Evolutionary conservation across 495 filamentous ascomycete genomes (phyloP).

Genomic region (Penicillium atrosanguineum): DNA sequence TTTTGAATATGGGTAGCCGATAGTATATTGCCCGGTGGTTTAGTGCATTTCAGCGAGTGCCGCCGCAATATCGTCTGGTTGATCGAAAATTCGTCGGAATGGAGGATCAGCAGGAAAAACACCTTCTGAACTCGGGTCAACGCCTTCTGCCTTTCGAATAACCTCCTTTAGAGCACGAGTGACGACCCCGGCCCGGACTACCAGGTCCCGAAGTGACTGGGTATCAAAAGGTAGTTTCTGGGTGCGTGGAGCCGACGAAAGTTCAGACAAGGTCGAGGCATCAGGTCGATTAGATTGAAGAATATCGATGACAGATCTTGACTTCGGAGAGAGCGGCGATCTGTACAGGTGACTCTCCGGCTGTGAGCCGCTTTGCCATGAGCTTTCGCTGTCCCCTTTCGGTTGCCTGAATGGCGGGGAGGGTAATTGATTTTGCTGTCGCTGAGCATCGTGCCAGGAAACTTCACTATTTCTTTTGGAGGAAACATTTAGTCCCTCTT

Average conservation of each 20-base stretch:
- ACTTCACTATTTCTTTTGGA: constrained; percentile 37
- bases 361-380: constrained; percentile 19
- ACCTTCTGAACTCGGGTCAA: constrained; percentile 56
- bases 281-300: constrained; percentile 67
- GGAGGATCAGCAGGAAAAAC: constrained; percentile 35
- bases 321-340: constrained; percentile 53
- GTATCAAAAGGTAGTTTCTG: constrained; percentile 92
- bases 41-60: constrained; percentile 28
- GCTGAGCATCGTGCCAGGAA: constrained; percentile 27
- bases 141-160: constrained; percentile 75
- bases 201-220: constrained; percentile 80
- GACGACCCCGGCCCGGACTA: constrained; percentile 76
- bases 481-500: constrained; percentile 45
- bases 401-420: constrained; percentile 6
- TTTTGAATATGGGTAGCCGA: neutral
- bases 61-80: constrained; percentile 34
- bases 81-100: constrained; percentile 47
- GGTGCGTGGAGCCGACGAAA: constrained; percentile 43
- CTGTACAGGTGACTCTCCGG: constrained; percentile 1
- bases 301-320: constrained; percentile 77
- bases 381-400: constrained; percentile 29
- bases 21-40: neutral
- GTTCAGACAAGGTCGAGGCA: constrained; percentile 43
- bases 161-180: constrained; percentile 71
- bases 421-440: neutral